Evolutionary conservation across 164 flowering plant species (phyloP).

Genomic region (Litsea cubeba): DNA sequence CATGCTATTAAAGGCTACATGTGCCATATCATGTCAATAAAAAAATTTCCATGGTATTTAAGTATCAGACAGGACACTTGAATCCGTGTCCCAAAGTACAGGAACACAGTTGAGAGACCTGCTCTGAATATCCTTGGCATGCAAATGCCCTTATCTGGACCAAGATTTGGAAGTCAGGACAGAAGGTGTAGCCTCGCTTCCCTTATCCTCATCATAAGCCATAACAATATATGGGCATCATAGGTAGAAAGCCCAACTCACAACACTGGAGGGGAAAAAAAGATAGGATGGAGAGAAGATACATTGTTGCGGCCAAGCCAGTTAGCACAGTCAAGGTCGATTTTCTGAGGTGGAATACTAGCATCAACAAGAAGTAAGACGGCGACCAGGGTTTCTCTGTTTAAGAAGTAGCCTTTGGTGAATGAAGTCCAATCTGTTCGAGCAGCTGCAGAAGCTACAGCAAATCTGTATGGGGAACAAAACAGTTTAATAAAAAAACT

Average conservation of each 20-base stretch:
- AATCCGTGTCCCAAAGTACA: neutral
- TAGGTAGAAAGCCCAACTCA: neutral
- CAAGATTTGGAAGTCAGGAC: neutral
- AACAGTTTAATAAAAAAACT: neutral
- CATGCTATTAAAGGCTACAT: neutral
- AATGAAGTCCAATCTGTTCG: slow-evolving; percentile 87
- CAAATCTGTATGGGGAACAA: slow-evolving; percentile 51
- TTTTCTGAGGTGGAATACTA: slow-evolving; percentile 85
- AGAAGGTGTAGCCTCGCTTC: neutral
- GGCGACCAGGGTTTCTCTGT: slow-evolving; percentile 68
- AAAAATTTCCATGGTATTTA: neutral
- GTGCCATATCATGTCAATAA: neutral
- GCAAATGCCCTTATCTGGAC: neutral
- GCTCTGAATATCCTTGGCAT: neutral
- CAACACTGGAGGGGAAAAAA: neutral
- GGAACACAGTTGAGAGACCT: neutral
- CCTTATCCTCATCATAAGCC: neutral
- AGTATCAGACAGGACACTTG: too few species aligned
- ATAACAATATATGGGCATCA: neutral
- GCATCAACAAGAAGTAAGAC: slow-evolving; percentile 87
- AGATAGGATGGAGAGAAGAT: slow-evolving; percentile 5
- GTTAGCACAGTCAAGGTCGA: slow-evolving; percentile 93
- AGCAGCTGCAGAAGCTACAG: slow-evolving; percentile 80
- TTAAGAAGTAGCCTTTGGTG: slow-evolving; percentile 90
- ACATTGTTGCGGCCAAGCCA: slow-evolving; percentile 98